phyloP scores from a whole-genome alignment of 192 early-diverging fungal genomes.

The Podila epicladia region DNA sequence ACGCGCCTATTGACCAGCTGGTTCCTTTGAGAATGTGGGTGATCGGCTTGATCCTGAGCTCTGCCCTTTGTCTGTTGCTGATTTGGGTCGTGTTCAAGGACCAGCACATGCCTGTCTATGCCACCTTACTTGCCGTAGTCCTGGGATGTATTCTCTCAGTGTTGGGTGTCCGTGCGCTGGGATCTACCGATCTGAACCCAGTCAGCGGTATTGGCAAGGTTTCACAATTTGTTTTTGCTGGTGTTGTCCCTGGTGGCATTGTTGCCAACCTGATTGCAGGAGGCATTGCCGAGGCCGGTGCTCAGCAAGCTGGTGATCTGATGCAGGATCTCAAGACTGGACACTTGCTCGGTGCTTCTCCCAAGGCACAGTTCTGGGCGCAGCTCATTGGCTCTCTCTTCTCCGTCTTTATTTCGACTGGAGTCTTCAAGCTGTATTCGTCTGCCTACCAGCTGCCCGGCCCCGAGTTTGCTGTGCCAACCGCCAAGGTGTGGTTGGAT shows the following conservation, averaged over 20 bases:
- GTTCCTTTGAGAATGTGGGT: constrained; percentile 71
- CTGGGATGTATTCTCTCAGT: constrained; percentile 80
- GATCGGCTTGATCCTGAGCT: constrained; percentile 70
- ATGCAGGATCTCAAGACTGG: constrained; percentile 91
- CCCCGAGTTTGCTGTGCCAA: constrained; percentile 73
- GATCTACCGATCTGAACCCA: constrained; percentile 89
- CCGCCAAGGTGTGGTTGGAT: constrained; percentile 82
- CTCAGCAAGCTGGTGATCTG: constrained; percentile 55
- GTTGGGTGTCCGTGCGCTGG: constrained; percentile 83
- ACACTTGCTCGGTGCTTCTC: constrained; percentile 82
- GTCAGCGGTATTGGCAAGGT: constrained; percentile 89
- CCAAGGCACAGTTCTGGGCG: constrained; percentile 85
- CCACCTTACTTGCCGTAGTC: constrained; percentile 75
- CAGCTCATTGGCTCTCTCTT: constrained; percentile 84
- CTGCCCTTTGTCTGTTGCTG: constrained; percentile 67
- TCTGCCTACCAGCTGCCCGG: constrained; percentile 76
- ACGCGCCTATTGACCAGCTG: constrained; percentile 62
- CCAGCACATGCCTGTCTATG: constrained; percentile 67
- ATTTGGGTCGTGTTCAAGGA: constrained; percentile 70
- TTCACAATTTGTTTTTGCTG: constrained; percentile 86
- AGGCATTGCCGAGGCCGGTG: constrained; percentile 80
- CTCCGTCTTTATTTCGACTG: constrained; percentile 74
- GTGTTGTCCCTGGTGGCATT: constrained; percentile 75
- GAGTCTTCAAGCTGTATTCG: constrained; percentile 75
- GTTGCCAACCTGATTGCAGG: constrained; percentile 83